Evolutionary conservation across 2,329 filamentous ascomycete species (phyloP).

Genomic region (Apiospora marii): DNA sequence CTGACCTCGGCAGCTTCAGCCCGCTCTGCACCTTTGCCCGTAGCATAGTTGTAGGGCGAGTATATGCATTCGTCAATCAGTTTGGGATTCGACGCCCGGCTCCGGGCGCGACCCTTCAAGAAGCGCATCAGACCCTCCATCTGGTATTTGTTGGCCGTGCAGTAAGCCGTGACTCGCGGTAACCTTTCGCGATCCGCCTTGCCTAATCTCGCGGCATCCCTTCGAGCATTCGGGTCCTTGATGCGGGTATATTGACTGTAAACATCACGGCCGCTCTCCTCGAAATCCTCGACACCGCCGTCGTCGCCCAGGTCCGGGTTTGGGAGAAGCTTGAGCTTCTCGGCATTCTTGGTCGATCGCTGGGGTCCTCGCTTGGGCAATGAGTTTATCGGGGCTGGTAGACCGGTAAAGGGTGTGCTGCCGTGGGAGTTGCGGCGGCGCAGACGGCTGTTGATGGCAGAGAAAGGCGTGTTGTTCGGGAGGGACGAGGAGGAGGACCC

Average conservation of each 20-base stretch:
- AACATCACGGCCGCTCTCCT: conserved; percentile 92
- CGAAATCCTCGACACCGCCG: conserved; percentile 60
- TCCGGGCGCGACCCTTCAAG: conserved; percentile 82
- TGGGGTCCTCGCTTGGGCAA: conserved; percentile 87
- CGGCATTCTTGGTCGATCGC: conserved; percentile 90
- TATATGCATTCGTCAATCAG: conserved; percentile 98
- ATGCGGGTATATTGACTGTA: conserved; percentile 98
- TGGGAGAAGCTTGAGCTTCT: conserved; percentile 96
- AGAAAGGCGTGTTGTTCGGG: conserved; percentile 58
- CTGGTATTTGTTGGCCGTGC: conserved; percentile 90
- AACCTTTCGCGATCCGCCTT: conserved; percentile 90
- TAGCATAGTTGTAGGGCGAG: conserved; percentile 85
- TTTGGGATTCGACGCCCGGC: conserved; percentile 84
- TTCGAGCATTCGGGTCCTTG: conserved; percentile 91
- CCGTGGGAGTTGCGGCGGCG: conserved; percentile 86
- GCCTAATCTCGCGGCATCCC: conserved; percentile 89
- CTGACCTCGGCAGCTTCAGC: conserved; percentile 39
- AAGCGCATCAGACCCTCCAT: conserved; percentile 91
- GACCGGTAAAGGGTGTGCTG: conserved; percentile 53
- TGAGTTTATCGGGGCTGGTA: conserved; percentile 46
- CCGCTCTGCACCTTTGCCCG: conserved; percentile 43
- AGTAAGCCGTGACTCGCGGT: conserved; percentile 94
- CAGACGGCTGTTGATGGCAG: conserved; percentile 86
- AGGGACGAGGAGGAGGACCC: conserved; percentile 43
- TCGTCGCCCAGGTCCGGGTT: conserved; percentile 71